phyloP scores from a whole-genome alignment of 2,329 filamentous ascomycete genomes.

The Tolypocladium nubicola region DNA sequence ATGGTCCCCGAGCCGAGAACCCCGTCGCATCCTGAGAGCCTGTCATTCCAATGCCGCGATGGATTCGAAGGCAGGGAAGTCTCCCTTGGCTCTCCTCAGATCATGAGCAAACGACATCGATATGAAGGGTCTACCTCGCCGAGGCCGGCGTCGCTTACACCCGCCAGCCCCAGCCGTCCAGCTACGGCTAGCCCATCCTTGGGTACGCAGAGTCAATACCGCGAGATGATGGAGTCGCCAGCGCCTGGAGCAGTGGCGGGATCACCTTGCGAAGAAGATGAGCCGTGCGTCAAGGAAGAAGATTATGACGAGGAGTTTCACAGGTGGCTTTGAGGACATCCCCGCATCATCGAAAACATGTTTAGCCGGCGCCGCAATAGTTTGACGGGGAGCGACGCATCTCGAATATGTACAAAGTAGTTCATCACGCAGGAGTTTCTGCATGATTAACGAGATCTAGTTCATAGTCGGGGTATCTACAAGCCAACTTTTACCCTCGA shows the following conservation, averaged over 20 bases:
- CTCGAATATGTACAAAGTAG: background rate
- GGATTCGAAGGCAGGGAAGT: conserved; percentile 16
- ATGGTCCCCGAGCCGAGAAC: conserved; percentile 8
- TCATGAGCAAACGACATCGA: conserved; percentile 4
- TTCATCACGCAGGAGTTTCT: background rate
- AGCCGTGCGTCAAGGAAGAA: no score
- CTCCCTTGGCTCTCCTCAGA: conserved; percentile 5
- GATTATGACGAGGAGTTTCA: background rate
- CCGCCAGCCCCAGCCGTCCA: background rate
- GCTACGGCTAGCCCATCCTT: background rate
- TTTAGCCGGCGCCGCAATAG: background rate
- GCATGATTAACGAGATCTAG: conserved; percentile 4
- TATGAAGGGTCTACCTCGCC: no score
- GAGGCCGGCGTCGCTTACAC: background rate
- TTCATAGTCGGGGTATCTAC: conserved; percentile 21
- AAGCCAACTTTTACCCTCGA: conserved; percentile 10
- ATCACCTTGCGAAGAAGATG: background rate
- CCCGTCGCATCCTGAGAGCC: conserved; percentile 1
- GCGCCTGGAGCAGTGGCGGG: background rate
- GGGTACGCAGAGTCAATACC: background rate
- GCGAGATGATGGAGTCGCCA: background rate
- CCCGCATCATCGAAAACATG: background rate
- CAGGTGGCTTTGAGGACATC: background rate
- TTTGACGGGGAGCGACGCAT: background rate
- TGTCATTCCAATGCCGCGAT: conserved; percentile 18